Evolutionary conservation across 2,329 filamentous ascomycete species (phyloP).

Genomic region (Aspergillus caelatus): DNA sequence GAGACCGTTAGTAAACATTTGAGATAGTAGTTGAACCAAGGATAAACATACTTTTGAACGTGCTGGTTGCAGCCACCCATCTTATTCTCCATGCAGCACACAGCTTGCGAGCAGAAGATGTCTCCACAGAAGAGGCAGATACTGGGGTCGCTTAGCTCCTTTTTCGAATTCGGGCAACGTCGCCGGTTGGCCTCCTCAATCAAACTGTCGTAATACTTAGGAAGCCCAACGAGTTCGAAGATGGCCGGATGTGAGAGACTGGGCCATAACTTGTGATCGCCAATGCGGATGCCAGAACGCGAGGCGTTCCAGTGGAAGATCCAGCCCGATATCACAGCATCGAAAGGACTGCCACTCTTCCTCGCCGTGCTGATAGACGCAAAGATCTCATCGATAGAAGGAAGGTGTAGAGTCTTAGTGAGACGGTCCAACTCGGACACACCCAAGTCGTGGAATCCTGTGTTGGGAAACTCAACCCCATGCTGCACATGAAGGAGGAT

Average conservation of each 20-base stretch:
- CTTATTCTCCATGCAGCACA: constrained; percentile 76
- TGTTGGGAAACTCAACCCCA: constrained; percentile 81
- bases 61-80: constrained; percentile 91
- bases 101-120: constrained; percentile 93
- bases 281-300: constrained; percentile 33
- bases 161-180: constrained; percentile 84
- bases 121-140: constrained; percentile 94
- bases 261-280: constrained; percentile 43
- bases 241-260: constrained; percentile 80
- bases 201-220: constrained; percentile 86
- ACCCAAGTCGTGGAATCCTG: constrained; percentile 64
- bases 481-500: constrained; percentile 86
- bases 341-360: constrained; percentile 45
- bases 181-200: constrained; percentile 88
- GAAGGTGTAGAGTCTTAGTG: constrained; percentile 73
- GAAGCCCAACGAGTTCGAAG: constrained; percentile 89
- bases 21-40: not conserved
- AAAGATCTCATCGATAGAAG: constrained; percentile 78
- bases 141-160: constrained; percentile 86
- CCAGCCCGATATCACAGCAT: constrained; percentile 68
- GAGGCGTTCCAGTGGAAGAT: constrained; percentile 56
- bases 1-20: constrained; percentile 16
- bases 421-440: constrained; percentile 81
- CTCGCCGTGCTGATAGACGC: constrained; percentile 53
- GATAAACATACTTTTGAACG: constrained; percentile 69